Base-by-base conservation (phyloP, 176 grass and related monocot species). In the Rhynchospora tenuis region DNA sequence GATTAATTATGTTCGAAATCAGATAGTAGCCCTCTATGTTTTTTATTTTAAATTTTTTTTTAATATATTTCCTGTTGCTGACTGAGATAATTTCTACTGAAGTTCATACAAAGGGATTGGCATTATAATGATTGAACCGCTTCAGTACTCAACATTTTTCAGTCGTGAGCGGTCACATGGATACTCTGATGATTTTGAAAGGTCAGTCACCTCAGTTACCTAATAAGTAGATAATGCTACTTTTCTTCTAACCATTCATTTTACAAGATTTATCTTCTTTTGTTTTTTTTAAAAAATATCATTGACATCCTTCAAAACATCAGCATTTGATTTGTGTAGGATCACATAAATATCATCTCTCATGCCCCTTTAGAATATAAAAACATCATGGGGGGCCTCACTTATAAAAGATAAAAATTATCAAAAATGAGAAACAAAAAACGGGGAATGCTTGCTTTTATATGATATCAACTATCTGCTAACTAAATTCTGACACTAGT, bases 111-210 rank as follows among this genome's bases (percentile, higher is more conserved):
- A 29, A 77, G 90, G 84, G 64, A 60, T 89, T 85, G 78, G 90
- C 83, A 15, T 89, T 85, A 85, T 84, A 73, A 81, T 92, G 24
- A 78, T 92, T 54, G 90, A 92, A 69, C 90, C 87, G 46, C 31
- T 73, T 69, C 43, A 89, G 46, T 65, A 64, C 14, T 83, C 85
- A 3, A 46, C 43, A 33, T 89, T 89, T 92, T 92, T 92, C 77
- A 85, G 50, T 62, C 85, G 85, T n/a, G 82, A 92, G 19, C 89
- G 73, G 75, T 85, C 87, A 24, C 19, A 68, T 83, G 90, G 90
- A 57, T 92, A 92, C 64, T 72, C 90, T 22, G 90, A 92, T 85
- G 90, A 92, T 66, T 89, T 87, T 83, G 90, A 87, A 59, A 68
- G 85, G 85, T 89, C 78, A 83, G 90, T 71, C 80, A 27, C 43